Evolutionary conservation across 2,329 filamentous ascomycete genomes (phyloP), one percentile per base, ranked within the genome.

Genomic region (Ascochyta rabiei): DNA sequence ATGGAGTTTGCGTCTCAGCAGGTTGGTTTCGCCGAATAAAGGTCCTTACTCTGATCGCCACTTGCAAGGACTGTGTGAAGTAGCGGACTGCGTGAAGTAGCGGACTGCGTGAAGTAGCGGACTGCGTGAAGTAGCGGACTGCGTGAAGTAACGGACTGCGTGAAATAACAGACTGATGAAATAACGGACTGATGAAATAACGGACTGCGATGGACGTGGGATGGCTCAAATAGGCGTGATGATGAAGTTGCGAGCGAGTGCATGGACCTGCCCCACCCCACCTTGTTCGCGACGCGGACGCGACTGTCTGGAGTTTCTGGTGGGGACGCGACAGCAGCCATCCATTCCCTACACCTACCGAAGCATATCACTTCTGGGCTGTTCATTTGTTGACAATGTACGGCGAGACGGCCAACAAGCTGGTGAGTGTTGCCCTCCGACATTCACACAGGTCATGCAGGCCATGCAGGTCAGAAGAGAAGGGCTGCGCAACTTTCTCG

Each of bases 351-450:
- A 48, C 18, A 33, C 10, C 37, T 15, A 5, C 6, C 10, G 18
- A 16, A 21, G 8, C 23, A 19, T 12, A 21, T 12, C 21, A 2
- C 18, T 15, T 21, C 35, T 13, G 15, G 13, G 12, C 35, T 38
- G 16, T 38, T 12, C 2, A 24, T n/a, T 12, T n/a, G 12, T 26
- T 39, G 37, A 56, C 6, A 13, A 96, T 96, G 91, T 95, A 96
- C 76, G 91, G 91, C 64, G 92, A 96, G 73, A 79, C 91, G 56
- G 91, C 89, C 45, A 89, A 91, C 74, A 96, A 96, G 77, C 79
- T 96, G 77, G 90, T 93, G 68, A 39, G 21, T 79, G 63, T 33
- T 45, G n/a, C 30, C 30, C 9, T 37, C 3, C n/a, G 10, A 3
- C 6, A 30, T 26, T 6, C 15, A 23, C 6, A 23, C 21, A 23